These are phyloP conservation scores for Hymenoscyphus fraxineus DNA, from an alignment of 2,329 filamentous ascomycete genomes.

Conservation along the genomic window DNA sequence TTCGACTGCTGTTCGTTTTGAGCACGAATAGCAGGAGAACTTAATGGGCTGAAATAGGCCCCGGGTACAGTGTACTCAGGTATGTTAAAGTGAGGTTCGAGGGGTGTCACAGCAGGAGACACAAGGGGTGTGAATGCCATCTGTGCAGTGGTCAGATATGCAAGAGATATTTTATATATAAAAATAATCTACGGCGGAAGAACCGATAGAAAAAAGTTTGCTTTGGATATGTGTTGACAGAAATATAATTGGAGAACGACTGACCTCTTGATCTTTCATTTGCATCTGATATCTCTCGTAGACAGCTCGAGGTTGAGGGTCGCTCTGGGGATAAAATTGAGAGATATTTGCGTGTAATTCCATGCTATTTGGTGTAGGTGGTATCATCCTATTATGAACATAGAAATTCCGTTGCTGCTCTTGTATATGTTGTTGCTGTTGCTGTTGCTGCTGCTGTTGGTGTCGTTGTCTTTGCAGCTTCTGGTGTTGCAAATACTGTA, in stretches of 20 bases:
- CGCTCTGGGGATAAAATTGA: slow-evolving; percentile 57
- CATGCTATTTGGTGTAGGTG: slow-evolving; percentile 76
- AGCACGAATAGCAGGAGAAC: slow-evolving; percentile 74
- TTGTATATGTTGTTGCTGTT: slow-evolving; percentile 5
- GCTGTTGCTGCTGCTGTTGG: slow-evolving; percentile 18
- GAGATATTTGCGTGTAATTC: slow-evolving; percentile 61
- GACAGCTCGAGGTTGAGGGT: slow-evolving; percentile 54
- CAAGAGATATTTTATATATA: not conserved
- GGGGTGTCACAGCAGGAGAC: slow-evolving; percentile 78
- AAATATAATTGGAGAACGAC: slow-evolving; percentile 27
- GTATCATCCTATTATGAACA: slow-evolving; percentile 58
- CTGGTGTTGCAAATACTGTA: slow-evolving; percentile 62
- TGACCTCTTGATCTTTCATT: slow-evolving; percentile 64
- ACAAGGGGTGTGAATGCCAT: slow-evolving; percentile 77
- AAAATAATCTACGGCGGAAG: not conserved
- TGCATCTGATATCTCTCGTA: slow-evolving; percentile 59
- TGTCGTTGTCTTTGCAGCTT: slow-evolving; percentile 54
- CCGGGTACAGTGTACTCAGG: slow-evolving; percentile 56
- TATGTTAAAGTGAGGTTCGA: slow-evolving; percentile 63
- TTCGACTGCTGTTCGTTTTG: slow-evolving; percentile 53
- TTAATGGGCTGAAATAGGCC: slow-evolving; percentile 79
- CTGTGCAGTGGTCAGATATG: slow-evolving; percentile 37
- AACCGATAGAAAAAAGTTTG: too few relatives aligned
- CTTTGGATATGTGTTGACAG: too few relatives aligned
- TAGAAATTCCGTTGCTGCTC: slow-evolving; percentile 43